Evolutionary conservation across 257 asterid genomes (phyloP), one percentile per base, ranked within the genome.

Genomic region (Nicotiana undulata): DNA sequence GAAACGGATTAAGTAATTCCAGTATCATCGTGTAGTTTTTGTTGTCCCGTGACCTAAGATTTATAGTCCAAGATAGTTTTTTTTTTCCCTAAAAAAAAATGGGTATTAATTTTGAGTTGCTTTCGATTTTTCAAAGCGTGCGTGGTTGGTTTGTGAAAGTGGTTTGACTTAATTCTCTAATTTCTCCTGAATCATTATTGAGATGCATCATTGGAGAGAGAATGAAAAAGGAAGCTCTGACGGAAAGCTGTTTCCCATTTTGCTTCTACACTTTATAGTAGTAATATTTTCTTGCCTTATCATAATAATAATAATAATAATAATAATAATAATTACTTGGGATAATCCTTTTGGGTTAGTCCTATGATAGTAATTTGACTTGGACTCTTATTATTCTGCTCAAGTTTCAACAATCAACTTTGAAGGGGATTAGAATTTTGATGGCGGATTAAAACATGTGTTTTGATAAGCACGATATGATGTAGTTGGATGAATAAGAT

Each of bases 121-220:
- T 26, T 51, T 20, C 16, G n/a, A 58, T 8, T 49, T 0, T 46
- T 61, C 29, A 37, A 65, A 65, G 59, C 40, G 34, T 37, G 81
- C 29, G 82, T 76, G 72, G 84, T 83, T 83, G 87, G 66, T 68
- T 86, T 80, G 76, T 76, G 10, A 81, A 84, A 83, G 88, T 53
- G 81, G 79, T 83, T 83, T 86, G 84, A 77, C 83, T 80, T 87
- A 49, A 49, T 28, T 86, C 52, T 70, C 75, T 76, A 22, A 67
- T 20, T 85, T 82, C 87, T 80, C 61, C 81, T 28, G 65, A 74
- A 59, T 83, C 66, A 86, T 90, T 53, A 87, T 89, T 85, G 84
- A 46, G 55, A 63, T 63, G 60, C 52, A 85, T 83, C 70, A 84
- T 86, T 80, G 85, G 64, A n/a, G 79, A 77, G 82, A 77, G 68